Percentiles rank a stretch among this genome's conserved stretches.
phyloP scores from a whole-genome alignment of 1,284 basidiomycete genomes.

The Puccinia novopanici region DNA sequence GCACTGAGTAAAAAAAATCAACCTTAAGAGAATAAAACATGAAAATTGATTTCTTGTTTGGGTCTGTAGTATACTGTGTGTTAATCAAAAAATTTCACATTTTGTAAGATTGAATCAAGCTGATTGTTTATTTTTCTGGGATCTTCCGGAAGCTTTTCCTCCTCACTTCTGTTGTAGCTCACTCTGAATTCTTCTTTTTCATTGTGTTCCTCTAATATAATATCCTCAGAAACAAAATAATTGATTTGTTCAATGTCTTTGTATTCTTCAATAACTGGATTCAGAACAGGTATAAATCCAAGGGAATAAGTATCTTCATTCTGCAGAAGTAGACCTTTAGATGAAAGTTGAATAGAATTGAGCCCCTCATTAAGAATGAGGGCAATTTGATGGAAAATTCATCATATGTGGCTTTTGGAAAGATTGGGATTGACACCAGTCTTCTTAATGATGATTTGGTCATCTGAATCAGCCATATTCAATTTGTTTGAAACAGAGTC shows the following conservation, averaged over 20 bases:
- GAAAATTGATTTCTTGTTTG: background rate
- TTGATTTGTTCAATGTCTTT: no score
- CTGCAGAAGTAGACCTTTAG: no score
- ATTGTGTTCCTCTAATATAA: background rate
- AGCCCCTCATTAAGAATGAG: no score
- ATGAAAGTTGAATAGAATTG: no score
- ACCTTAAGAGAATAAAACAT: background rate
- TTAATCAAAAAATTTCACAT: background rate
- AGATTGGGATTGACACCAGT: slow-evolving; percentile 1
- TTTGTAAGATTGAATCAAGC: slow-evolving; percentile 4
- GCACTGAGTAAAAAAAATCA: slow-evolving; percentile 3
- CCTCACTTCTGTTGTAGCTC: no score
- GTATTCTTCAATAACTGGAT: no score
- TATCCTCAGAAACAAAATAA: background rate
- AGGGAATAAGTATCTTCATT: background rate
- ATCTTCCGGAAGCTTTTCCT: background rate
- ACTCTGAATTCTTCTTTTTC: no score
- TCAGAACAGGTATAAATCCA: background rate
- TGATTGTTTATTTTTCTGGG: background rate
- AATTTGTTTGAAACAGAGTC: slow-evolving; percentile 17
- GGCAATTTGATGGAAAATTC: no score
- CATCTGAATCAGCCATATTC: background rate
- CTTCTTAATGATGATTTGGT: background rate
- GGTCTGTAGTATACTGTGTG: no score
- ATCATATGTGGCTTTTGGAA: slow-evolving; percentile 2